phyloP scores from a whole-genome alignment of 2,329 filamentous ascomycete species.

The Stagonosporopsis cucurbitacearum region DNA sequence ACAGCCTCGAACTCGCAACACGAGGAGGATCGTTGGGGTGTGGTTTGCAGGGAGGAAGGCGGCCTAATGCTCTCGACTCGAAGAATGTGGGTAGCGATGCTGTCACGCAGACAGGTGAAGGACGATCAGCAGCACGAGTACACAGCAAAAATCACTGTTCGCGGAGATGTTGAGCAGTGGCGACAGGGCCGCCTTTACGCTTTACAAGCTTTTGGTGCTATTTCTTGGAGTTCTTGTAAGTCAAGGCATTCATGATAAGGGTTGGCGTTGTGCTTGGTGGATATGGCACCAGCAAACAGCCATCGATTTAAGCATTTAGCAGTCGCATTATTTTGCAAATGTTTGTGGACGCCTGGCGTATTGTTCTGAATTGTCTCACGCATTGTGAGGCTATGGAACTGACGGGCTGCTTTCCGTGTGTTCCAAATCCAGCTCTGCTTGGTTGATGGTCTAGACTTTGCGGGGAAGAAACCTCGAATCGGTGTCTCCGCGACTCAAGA shows the following conservation, averaged over 20 bases:
- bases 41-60: conserved; percentile 2
- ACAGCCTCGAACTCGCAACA: conserved; percentile 10
- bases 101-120: conserved; percentile 1
- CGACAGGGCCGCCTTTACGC: not conserved
- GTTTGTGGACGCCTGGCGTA: not conserved
- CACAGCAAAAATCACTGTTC: not conserved
- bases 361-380: not conserved
- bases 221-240: conserved; percentile 11
- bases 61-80: not conserved
- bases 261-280: conserved; percentile 1
- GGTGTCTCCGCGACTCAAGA: conserved; percentile 3
- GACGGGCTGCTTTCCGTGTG: not conserved
- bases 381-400: not conserved
- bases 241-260: conserved; percentile 5
- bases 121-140: conserved; percentile 1
- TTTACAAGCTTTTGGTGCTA: not conserved
- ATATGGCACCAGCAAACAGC: not conserved
- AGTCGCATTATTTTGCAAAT: not conserved
- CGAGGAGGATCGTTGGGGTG: conserved; percentile 7
- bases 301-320: not conserved
- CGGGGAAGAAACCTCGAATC: not conserved
- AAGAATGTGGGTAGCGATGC: not conserved
- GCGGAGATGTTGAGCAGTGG: not conserved
- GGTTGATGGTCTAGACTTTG: conserved; percentile 8
- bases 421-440: conserved; percentile 1